These are phyloP conservation scores for Pestalotiopsis sp. DNA, from an alignment of 2,329 filamentous ascomycete species.

Conservation along the genomic window DNA sequence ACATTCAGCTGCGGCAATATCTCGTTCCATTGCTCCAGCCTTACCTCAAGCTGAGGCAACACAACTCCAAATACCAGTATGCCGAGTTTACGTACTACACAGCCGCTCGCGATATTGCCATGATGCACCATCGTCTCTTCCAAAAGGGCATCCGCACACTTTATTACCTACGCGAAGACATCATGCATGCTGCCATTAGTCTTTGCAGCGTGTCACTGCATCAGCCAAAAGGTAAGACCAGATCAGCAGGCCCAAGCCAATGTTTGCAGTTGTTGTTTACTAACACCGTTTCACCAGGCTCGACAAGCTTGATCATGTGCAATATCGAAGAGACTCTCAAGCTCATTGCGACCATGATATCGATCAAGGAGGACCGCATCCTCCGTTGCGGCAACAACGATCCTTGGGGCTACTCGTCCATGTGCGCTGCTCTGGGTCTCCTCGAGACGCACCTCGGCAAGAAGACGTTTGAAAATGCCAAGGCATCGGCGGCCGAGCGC, in stretches of 20 bases:
- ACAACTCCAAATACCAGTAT: conserved; percentile 63
- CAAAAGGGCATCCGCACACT: conserved; percentile 60
- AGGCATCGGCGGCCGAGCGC: conserved; percentile 59
- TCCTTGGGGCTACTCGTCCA: conserved; percentile 65
- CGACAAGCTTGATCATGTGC: conserved; percentile 64
- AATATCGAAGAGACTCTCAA: conserved; percentile 61
- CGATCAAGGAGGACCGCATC: conserved; percentile 62
- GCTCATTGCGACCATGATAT: conserved; percentile 62
- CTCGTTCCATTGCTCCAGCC: conserved; percentile 64
- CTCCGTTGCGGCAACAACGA: conserved; percentile 65
- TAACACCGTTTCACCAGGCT: conserved; percentile 34
- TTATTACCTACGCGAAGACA: conserved; percentile 63
- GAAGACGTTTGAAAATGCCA: conserved; percentile 58
- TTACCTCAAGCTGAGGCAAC: conserved; percentile 60
- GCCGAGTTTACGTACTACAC: conserved; percentile 67
- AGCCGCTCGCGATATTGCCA: conserved; percentile 60
- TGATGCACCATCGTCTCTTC: conserved; percentile 62
- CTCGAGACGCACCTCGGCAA: conserved; percentile 60
- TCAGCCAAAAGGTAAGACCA: conserved; percentile 47
- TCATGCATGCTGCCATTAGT: conserved; percentile 61
- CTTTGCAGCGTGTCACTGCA: conserved; percentile 63
- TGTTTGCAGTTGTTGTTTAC: conserved; percentile 14
- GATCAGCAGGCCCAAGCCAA: background rate
- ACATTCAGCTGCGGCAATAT: conserved; percentile 63
- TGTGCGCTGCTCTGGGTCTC: conserved; percentile 61